Base-by-base conservation (phyloP, 139 green algal species). In the Nannochloris sp. region DNA sequence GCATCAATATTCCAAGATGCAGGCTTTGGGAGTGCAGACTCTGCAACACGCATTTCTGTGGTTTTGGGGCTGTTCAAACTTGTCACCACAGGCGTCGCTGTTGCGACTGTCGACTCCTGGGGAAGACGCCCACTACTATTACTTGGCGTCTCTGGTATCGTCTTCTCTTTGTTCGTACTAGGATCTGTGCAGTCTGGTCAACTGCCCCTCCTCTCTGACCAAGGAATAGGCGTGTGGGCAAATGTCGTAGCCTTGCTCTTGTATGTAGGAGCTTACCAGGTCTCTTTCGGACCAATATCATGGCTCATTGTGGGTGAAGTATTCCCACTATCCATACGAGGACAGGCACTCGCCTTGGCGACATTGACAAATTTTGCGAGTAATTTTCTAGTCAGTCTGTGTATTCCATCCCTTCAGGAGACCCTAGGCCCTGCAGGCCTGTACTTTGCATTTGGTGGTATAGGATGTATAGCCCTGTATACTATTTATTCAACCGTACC, bases 201-300 rank as follows among this genome's bases (percentile, higher is more conserved):
- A 53, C 2, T 48, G 5, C 49, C 66, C 59, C 9, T 26, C 66
- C 5, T 36, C 29, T 3, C 49, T 43, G 20, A 23, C 20, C 20
- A 23, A 0, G 13, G 10, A 6, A 12, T 60, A 11, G 51, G 59
- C 5, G 68, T 85, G 5, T 83, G 70, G 67, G 56, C 78, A 46
- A 88, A 78, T 49, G 78, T 95, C 31, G 69, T 49, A 0, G 84
- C 82, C 1, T 81, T 97, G 67, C 81, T 97, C 30, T 26, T 92
- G 20, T 97, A 96, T 62, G 88, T 95, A 30, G 89, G 84, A n/a
- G 74, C 71, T 20, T 95, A 96, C 61, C 89, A 96, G 79, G 76
- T 87, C 43, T 84, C 68, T 10, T 97, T 97, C 75, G 91, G 91
- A 11, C 91, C 91, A 30, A 94, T 97, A 71, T 80, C 68, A 49